These are phyloP conservation scores for Echinochloa phyllopogon DNA, from an alignment of 176 grass and related monocot species.

Conservation along the genomic window DNA sequence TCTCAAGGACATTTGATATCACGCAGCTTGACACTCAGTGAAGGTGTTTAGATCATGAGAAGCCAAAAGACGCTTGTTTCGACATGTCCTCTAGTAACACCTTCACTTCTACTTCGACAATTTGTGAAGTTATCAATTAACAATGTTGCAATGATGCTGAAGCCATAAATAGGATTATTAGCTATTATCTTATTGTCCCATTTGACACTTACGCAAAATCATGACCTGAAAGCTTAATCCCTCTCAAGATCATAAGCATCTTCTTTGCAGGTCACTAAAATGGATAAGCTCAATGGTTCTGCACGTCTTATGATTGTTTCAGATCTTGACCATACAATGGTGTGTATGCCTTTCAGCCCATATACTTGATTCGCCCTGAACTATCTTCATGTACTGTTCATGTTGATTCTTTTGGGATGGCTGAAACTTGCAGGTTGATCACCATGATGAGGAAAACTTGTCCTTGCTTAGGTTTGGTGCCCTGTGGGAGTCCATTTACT, in stretches of 20 bases:
- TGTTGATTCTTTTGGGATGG: constrained; percentile 8
- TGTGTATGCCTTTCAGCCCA: constrained; percentile 34
- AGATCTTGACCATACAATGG: no score
- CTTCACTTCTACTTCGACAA: background rate
- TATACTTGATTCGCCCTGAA: background rate
- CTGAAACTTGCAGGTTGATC: constrained; percentile 67
- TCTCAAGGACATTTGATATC: background rate
- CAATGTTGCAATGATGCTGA: background rate
- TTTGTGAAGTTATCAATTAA: background rate
- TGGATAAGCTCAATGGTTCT: constrained; percentile 79
- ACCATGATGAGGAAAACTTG: constrained; percentile 73
- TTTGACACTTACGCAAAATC: background rate
- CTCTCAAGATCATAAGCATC: constrained; percentile 6
- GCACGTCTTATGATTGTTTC: constrained; percentile 90
- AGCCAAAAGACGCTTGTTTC: background rate
- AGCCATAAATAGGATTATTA: background rate
- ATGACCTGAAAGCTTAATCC: background rate
- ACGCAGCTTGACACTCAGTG: background rate
- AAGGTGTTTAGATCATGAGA: background rate
- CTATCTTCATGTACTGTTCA: background rate
- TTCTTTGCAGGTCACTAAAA: constrained; percentile 47
- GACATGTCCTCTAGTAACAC: background rate
- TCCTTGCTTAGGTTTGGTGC: constrained; percentile 80
- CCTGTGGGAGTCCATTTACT: constrained; percentile 78
- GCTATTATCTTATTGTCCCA: no score